Conservation (phyloP, 352 stramenopile species). For the Halophytophthora polymorphica region DNA sequence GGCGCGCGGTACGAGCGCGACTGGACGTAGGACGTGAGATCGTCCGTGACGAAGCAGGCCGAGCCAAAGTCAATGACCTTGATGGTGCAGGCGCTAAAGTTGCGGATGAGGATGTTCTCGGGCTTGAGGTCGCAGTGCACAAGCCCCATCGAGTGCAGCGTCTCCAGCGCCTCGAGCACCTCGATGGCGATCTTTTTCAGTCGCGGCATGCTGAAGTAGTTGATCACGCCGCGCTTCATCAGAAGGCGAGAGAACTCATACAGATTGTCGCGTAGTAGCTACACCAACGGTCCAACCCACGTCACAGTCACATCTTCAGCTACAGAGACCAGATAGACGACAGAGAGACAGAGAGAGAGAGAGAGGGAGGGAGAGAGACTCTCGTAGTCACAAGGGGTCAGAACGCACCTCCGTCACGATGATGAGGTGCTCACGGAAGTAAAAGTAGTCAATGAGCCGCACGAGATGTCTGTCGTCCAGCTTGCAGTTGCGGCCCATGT, state of each 20-base stretch:
- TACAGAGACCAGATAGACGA: not conserved
- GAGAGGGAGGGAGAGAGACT: not conserved
- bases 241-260: conserved; percentile 96
- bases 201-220: conserved; percentile 94
- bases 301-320: conserved; percentile 1
- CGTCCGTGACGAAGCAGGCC: conserved; percentile 93
- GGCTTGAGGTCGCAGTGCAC: conserved; percentile 99
- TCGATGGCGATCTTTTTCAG: conserved; percentile 95
- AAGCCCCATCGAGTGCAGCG: conserved; percentile 88
- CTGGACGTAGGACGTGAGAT: conserved; percentile 97
- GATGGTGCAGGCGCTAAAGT: conserved; percentile 90
- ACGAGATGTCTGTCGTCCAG: conserved; percentile 93
- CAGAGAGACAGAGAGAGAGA: not conserved
- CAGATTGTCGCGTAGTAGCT: conserved; percentile 94
- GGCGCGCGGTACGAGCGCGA: conserved; percentile 96
- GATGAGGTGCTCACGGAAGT: conserved; percentile 94
- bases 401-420: conserved; percentile 94
- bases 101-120: conserved; percentile 94
- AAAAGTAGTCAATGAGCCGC: conserved; percentile 93
- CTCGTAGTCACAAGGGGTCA: not conserved
- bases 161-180: conserved; percentile 89
- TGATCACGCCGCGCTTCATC: conserved; percentile 68
- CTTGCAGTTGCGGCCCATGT: conserved; percentile 72
- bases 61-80: conserved; percentile 99
- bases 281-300: conserved; percentile 12